These are phyloP conservation scores for Sphaerostilbella broomeana DNA, from an alignment of 2,329 filamentous ascomycete genomes.

Conservation along the genomic window DNA sequence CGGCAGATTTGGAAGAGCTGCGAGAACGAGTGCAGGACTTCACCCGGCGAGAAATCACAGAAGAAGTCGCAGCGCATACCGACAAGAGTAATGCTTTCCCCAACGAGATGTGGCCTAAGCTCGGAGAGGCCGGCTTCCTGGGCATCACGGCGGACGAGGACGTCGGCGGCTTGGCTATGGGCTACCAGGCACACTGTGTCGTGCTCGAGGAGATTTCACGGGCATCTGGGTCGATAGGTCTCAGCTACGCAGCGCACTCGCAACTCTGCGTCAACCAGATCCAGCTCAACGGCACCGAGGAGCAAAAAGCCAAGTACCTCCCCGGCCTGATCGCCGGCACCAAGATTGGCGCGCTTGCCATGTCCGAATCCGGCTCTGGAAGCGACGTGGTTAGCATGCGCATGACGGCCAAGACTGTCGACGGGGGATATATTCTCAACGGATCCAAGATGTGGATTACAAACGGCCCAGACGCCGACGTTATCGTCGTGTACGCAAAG, in stretches of 20 bases:
- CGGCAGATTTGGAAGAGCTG: conserved; percentile 70
- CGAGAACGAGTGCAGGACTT: conserved; percentile 85
- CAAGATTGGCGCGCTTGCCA: conserved; percentile 80
- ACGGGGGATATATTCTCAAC: conserved; percentile 79
- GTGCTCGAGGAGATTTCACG: conserved; percentile 93
- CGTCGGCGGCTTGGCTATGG: conserved; percentile 82
- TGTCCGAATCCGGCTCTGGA: conserved; percentile 88
- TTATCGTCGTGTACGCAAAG: conserved; percentile 95
- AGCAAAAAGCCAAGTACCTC: conserved; percentile 75
- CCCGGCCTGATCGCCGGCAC: conserved; percentile 75
- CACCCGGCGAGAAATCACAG: conserved; percentile 76
- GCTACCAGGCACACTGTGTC: conserved; percentile 93
- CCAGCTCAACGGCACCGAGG: conserved; percentile 73
- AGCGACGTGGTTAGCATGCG: conserved; percentile 96
- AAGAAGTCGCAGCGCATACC: conserved; percentile 74
- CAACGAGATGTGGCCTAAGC: conserved; percentile 83
- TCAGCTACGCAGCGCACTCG: conserved; percentile 93
- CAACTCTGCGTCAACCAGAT: conserved; percentile 97
- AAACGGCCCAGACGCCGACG: conserved; percentile 90
- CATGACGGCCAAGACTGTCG: conserved; percentile 69
- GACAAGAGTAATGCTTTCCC: conserved; percentile 87
- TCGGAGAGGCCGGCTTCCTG: conserved; percentile 85
- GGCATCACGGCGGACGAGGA: conserved; percentile 92
- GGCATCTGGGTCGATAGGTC: conserved; percentile 73
- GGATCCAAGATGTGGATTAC: conserved; percentile 99